phyloP scores from a whole-genome alignment of 176 grass and related monocot species.

The Bothriochloa decipiens region DNA sequence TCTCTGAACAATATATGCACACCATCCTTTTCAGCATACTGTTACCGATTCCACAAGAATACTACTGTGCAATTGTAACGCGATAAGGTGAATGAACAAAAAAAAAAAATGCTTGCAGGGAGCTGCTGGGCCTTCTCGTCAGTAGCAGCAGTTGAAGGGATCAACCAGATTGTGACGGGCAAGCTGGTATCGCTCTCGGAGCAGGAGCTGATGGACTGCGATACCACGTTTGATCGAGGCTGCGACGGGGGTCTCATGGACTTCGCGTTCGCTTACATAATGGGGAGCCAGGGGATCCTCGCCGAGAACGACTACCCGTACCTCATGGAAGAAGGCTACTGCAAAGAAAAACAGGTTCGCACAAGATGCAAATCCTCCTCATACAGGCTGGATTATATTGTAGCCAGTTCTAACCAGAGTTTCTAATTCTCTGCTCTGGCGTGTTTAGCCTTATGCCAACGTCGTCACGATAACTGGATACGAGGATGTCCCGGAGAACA shows the following conservation, averaged over 20 bases:
- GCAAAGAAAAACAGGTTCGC: conserved; percentile 60
- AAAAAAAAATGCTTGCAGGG: conserved; percentile 40
- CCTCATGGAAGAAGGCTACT: conserved; percentile 79
- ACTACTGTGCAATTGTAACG: neutral
- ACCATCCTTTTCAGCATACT: neutral
- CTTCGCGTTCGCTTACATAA: conserved; percentile 77
- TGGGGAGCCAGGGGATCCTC: conserved; percentile 61
- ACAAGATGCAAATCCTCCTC: neutral
- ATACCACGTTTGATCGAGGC: conserved; percentile 58
- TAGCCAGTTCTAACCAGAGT: neutral
- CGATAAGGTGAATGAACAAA: neutral
- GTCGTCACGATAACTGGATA: conserved; percentile 65
- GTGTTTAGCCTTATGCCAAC: conserved; percentile 47
- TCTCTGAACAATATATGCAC: conserved; percentile 9
- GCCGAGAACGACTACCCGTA: conserved; percentile 77
- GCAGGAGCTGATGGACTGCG: conserved; percentile 89
- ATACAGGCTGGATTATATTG: neutral
- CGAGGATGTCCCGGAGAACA: conserved; percentile 76
- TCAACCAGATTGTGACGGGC: conserved; percentile 80
- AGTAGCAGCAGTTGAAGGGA: conserved; percentile 79
- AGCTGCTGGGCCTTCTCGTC: conserved; percentile 94
- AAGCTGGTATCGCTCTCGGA: conserved; percentile 77
- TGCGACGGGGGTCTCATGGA: conserved; percentile 80
- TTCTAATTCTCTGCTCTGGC: neutral
- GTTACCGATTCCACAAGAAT: neutral